A percentile compares a stretch with the other conserved stretches of the same genome.
phyloP scores from a whole-genome alignment of 768 basidiomycete genomes.

The Leccinum obscurum region DNA sequence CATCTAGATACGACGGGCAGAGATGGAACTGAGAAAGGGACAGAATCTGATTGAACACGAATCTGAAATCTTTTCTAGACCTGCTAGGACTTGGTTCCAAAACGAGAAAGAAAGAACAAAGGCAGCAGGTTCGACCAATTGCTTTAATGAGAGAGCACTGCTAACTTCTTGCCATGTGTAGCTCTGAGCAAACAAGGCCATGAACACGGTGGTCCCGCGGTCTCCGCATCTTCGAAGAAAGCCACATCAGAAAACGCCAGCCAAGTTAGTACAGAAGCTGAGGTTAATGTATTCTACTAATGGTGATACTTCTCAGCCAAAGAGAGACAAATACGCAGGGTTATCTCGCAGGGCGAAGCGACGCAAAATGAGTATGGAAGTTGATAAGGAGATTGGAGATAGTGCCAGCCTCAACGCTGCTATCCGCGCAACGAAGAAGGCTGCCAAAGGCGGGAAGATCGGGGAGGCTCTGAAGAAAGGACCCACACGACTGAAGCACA shows the following conservation, averaged over 20 bases:
- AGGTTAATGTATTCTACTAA: slow-evolving; percentile 7
- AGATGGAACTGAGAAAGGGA: slow-evolving; percentile 95
- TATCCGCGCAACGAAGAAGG: slow-evolving; percentile 86
- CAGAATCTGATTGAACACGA: slow-evolving; percentile 95
- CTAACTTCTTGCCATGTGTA: slow-evolving; percentile 33
- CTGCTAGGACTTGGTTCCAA: slow-evolving; percentile 99
- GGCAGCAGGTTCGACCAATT: slow-evolving; percentile 60
- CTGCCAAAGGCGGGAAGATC: slow-evolving; percentile 71
- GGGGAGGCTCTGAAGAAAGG: slow-evolving; percentile 48
- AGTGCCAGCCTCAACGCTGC: slow-evolving; percentile 62
- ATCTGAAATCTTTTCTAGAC: slow-evolving; percentile 88
- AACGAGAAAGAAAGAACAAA: slow-evolving; percentile 76
- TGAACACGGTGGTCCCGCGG: slow-evolving; percentile 48
- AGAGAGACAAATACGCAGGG: slow-evolving; percentile 77
- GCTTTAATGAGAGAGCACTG: not conserved
- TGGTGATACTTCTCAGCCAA: slow-evolving; percentile 47
- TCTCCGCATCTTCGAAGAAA: slow-evolving; percentile 41
- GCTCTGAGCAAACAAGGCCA: slow-evolving; percentile 78
- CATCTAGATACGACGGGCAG: slow-evolving; percentile 76
- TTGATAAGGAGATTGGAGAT: slow-evolving; percentile 65
- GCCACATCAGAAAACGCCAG: slow-evolving; percentile 29
- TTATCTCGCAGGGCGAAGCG: slow-evolving; percentile 87
- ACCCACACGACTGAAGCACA: slow-evolving; percentile 35
- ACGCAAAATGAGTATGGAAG: slow-evolving; percentile 82
- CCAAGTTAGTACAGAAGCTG: slow-evolving; percentile 38